phyloP scores from a whole-genome alignment of 2,329 filamentous ascomycete species.

The Penicillium sp. region DNA sequence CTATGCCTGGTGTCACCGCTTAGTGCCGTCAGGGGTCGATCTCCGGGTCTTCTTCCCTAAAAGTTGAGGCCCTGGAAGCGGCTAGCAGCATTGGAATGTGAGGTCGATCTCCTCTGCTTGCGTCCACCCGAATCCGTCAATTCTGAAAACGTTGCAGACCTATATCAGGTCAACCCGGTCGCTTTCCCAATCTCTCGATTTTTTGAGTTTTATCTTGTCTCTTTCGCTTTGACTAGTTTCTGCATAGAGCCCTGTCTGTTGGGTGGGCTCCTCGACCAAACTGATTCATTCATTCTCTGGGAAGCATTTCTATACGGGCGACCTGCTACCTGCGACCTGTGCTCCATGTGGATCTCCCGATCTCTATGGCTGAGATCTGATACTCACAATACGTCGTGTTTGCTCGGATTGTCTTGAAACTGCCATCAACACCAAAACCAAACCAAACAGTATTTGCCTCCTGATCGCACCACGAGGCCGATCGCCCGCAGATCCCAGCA shows the following conservation, averaged over 20 bases:
- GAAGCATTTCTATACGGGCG: background rate
- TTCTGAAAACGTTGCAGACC: conserved; percentile 25
- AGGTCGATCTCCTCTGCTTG: conserved; percentile 20
- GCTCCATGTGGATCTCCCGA: conserved; percentile 3
- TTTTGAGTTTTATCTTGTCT: conserved; percentile 17
- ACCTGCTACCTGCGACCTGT: background rate
- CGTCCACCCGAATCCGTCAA: conserved; percentile 27
- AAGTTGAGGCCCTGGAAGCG: conserved; percentile 18
- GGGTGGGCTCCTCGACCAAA: no score
- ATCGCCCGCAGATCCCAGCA: conserved; percentile 27
- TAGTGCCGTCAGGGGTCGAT: conserved; percentile 3
- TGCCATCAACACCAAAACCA: background rate
- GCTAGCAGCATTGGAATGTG: conserved; percentile 34
- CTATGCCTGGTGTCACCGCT: background rate
- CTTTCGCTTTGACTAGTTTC: conserved; percentile 11
- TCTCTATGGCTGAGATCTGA: conserved; percentile 3
- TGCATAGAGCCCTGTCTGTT: background rate
- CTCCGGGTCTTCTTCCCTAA: conserved; percentile 1
- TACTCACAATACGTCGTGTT: background rate
- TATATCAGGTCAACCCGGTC: conserved; percentile 32
- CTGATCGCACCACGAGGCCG: conserved; percentile 24
- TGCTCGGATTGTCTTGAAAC: background rate
- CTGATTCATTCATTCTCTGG: no score
- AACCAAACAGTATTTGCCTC: background rate
- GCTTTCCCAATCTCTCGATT: conserved; percentile 25